These are phyloP conservation scores for Geotrichum klebahnii DNA, from an alignment of 1,139 yeast species.

Conservation along the genomic window DNA sequence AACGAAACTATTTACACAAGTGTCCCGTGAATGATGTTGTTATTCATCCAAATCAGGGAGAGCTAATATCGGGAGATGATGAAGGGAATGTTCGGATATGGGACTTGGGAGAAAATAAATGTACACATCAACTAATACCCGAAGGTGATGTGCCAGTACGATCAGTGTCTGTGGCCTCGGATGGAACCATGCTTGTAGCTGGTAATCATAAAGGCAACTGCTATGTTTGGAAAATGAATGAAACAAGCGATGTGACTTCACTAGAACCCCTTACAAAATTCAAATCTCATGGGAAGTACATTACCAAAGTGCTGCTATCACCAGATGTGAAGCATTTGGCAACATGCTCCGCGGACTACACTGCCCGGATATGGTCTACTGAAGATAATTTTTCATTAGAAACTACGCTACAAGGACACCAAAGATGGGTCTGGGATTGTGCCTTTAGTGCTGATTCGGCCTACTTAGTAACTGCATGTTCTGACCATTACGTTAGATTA, in stretches of 20 bases:
- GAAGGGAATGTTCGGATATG: slow-evolving; percentile 95
- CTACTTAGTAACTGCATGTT: slow-evolving; percentile 91
- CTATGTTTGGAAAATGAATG: slow-evolving; percentile 94
- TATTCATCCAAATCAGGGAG: slow-evolving; percentile 97
- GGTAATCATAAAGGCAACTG: slow-evolving; percentile 94
- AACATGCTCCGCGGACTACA: slow-evolving; percentile 95
- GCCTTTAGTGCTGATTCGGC: slow-evolving; percentile 98
- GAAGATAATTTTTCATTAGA: slow-evolving; percentile 68
- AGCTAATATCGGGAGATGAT: slow-evolving; percentile 86
- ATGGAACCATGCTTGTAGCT: slow-evolving; percentile 95
- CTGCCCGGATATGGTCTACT: slow-evolving; percentile 91
- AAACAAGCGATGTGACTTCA: slow-evolving; percentile 71
- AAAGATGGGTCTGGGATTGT: slow-evolving; percentile 99
- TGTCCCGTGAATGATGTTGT: slow-evolving; percentile 95
- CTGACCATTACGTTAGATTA: slow-evolving; percentile 90
- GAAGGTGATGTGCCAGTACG: slow-evolving; percentile 85
- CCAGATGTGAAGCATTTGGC: slow-evolving; percentile 95
- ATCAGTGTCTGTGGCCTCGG: slow-evolving; percentile 85
- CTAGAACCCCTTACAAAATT: slow-evolving; percentile 85
- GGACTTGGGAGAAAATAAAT: slow-evolving; percentile 94
- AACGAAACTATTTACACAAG: slow-evolving; percentile 82
- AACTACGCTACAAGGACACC: slow-evolving; percentile 87
- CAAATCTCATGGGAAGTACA: slow-evolving; percentile 83
- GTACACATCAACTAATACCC: slow-evolving; percentile 90
- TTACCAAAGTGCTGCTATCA: slow-evolving; percentile 80